Percentiles rank a stretch among this genome's conserved stretches.
These are phyloP conservation scores for Phanerodontia chrysosporium DNA, from an alignment of 768 basidiomycete genomes.

Conservation along the genomic window DNA sequence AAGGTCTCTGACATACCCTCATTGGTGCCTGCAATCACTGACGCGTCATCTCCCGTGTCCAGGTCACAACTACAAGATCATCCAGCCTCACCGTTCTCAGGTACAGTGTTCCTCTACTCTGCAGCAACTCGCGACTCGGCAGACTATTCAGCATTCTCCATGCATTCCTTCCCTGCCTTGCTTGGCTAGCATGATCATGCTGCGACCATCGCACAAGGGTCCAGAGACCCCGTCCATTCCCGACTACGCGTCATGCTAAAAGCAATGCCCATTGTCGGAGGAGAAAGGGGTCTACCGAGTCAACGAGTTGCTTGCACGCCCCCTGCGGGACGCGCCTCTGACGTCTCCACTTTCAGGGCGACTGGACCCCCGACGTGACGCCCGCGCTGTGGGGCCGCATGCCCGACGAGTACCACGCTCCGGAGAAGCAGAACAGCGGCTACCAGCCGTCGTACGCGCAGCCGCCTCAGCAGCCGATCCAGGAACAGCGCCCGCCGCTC, in stretches of 20 bases:
- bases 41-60: neutral
- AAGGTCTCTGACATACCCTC: constrained; percentile 34
- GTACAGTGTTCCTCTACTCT: neutral
- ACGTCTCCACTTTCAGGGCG: constrained; percentile 36
- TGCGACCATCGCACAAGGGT: too few relatives aligned
- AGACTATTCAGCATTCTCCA: constrained; percentile 26
- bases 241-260: too few relatives aligned
- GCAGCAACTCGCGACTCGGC: neutral
- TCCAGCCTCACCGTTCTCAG: constrained; percentile 60
- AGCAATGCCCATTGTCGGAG: too few relatives aligned
- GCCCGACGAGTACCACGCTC: constrained; percentile 23
- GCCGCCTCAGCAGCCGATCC: constrained; percentile 17
- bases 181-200: too few relatives aligned
- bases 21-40: neutral
- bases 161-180: constrained; percentile 29
- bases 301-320: neutral
- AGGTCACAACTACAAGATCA: constrained; percentile 63
- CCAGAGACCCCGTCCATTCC: too few relatives aligned
- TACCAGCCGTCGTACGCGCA: constrained; percentile 1
- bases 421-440: constrained; percentile 11
- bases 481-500: constrained; percentile 22
- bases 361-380: constrained; percentile 61
- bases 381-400: constrained; percentile 68
- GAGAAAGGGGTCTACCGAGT: neutral
- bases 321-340: neutral